A percentile compares a stretch with the other conserved stretches of the same genome.
Conservation (phyloP, 2,329 filamentous ascomycete species). For the Calonectria hongkongensis region DNA sequence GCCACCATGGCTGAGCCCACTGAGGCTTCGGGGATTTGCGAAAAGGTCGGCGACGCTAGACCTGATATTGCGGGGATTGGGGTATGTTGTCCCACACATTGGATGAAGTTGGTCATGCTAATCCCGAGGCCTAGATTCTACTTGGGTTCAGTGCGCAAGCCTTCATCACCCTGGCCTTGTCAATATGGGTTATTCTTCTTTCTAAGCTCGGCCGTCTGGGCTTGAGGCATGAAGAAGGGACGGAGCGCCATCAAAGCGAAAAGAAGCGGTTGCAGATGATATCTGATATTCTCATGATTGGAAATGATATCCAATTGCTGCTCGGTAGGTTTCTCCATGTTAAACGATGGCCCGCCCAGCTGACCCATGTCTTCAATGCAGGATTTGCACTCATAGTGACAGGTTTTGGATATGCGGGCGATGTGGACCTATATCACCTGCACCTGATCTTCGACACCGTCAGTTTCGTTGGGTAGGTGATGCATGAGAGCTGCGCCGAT, state of each 20-base stretch:
- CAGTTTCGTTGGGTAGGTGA: conserved; percentile 6
- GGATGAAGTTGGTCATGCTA: neutral
- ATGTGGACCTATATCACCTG: conserved; percentile 8
- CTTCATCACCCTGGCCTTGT: neutral
- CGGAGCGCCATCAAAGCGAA: neutral
- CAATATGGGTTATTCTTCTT: conserved; percentile 9
- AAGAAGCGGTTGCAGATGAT: conserved; percentile 18
- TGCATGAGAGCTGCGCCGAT: neutral
- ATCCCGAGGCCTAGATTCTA: neutral
- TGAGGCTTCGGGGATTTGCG: neutral
- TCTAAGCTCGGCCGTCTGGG: neutral
- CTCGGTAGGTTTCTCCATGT: neutral
- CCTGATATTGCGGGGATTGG: conserved; percentile 20
- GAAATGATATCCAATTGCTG: conserved; percentile 14
- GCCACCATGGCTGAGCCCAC: neutral
- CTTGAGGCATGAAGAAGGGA: conserved; percentile 8
- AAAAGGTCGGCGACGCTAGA: neutral
- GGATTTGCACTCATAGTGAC: conserved; percentile 2
- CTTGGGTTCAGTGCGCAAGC: conserved; percentile 5
- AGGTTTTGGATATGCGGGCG: conserved; percentile 1
- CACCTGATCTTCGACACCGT: conserved; percentile 12
- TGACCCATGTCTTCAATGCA: neutral
- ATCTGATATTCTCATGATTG: conserved; percentile 13
- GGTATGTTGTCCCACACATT: neutral
- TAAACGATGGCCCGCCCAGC: neutral